Base-by-base conservation (phyloP, 257 asterid species). In the Mitragyna speciosa region DNA sequence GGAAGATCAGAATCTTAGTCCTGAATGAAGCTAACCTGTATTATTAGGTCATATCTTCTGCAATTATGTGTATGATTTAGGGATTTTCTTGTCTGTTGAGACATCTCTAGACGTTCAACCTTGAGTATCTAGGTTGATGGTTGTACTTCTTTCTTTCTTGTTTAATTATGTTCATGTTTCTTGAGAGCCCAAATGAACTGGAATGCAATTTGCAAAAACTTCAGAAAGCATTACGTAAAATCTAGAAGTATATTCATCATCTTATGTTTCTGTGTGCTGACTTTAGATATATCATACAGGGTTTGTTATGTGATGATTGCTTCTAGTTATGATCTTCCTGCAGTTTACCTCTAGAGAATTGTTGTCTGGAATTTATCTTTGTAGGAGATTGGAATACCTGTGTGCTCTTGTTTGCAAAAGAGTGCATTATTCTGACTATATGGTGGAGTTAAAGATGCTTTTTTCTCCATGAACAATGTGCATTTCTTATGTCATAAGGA, bases 31-130 rank as follows among this genome's bases (percentile, higher is more conserved):
- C 51, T 79, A 33, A 65, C 26, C 71, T 69, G 86, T 77, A 63
- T 85, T 80, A 69, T 73, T 81, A 79, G 59, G 39, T 54, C 77
- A 58, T 82, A 52, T 78, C 49, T 79, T 83, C 81, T 76, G 86
- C 78, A 71, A 73, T 66, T 49, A 71, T 36, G 71, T 82, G 76
- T 79, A 86, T 58, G 84, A 54, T 69, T 73, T 77, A 82, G 82
- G 79, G 68, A 58, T 79, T 49, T 64, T 33, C 33, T 69, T 24
- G 20, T 63, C 73, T 47, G 47, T 63, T 47, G 41, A 36, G 41
- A 36, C 41, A 36, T 36, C 75, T 56, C 78, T 64, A 14, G 79
- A 48, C 54, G 73, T 75, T 70, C 72, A 28, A 43, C 47, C 43
- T 71, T 68, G 4, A 33, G 56, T 36, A 61, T 64, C 61, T n/a